phyloP scores from a whole-genome alignment of 768 basidiomycete species.

The Suillus occidentalis region DNA sequence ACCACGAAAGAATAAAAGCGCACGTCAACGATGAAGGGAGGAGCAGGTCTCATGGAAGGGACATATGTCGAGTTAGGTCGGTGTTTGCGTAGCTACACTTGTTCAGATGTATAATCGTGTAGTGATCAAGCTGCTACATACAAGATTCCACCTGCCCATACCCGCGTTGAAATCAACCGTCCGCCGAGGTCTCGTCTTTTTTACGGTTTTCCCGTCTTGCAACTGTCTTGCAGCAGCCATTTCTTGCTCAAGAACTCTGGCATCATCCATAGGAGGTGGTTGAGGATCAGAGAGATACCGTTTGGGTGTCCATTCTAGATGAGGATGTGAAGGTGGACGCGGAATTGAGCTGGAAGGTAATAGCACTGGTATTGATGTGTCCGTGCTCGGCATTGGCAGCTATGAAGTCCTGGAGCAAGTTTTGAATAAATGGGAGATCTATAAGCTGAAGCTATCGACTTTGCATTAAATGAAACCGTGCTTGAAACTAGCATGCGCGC shows the following conservation, averaged over 20 bases:
- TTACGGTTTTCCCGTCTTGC: constrained; percentile 79
- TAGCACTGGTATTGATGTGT: constrained; percentile 47
- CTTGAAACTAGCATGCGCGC: not conserved
- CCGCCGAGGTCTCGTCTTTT: constrained; percentile 88
- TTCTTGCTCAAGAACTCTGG: constrained; percentile 74
- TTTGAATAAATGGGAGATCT: not conserved
- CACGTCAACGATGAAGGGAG: constrained; percentile 90
- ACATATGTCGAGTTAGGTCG: constrained; percentile 78
- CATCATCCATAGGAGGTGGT: constrained; percentile 79
- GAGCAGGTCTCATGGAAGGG: constrained; percentile 78
- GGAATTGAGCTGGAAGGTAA: constrained; percentile 48
- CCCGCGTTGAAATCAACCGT: constrained; percentile 95
- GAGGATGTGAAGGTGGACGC: constrained; percentile 35
- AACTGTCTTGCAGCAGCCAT: constrained; percentile 69
- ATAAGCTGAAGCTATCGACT: not conserved
- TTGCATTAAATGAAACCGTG: not conserved
- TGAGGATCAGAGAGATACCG: constrained; percentile 65
- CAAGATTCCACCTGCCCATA: constrained; percentile 82
- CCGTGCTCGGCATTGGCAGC: constrained; percentile 14
- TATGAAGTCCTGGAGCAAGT: not conserved
- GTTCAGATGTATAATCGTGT: not conserved
- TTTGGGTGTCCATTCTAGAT: constrained; percentile 75
- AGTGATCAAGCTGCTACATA: constrained; percentile 37
- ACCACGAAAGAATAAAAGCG: constrained; percentile 27
- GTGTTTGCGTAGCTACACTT: constrained; percentile 64